Evolutionary conservation across 2,329 filamentous ascomycete genomes (phyloP), one percentile per base, ranked within the genome.

Genomic region (Aspergillus aculeatinus): DNA sequence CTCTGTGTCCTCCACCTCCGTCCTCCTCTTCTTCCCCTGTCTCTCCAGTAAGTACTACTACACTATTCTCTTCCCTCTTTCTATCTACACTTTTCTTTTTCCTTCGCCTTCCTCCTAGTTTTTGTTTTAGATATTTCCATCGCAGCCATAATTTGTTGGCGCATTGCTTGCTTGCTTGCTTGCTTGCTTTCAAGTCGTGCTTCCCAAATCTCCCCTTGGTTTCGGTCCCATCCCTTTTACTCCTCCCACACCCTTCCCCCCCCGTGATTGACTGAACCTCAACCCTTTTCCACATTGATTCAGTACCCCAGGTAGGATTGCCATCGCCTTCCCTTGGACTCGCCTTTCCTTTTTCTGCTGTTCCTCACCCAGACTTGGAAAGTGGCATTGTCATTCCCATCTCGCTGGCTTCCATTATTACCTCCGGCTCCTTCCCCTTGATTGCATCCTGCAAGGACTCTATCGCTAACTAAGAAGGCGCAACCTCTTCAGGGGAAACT

Each of bases 401-500:
- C 58, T 33, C 29, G 54, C 31, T 48, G 51, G 57, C 51, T 35
- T 19, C 33, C 42, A 48, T 47, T 55, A 52, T 59, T 59, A 44
- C 58, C 57, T 51, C 51, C 10, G 59, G 42, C 60, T 58, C 58
- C 54, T 44, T 62, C 58, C 60, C 51, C 55, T 49, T 60, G 55
- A 58, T 58, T 59, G 39, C 50, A 35, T 57, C 50, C 65, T 64
- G 62, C 61, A 64, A 65, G 60, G 61, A 61, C 49, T 54, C 56
- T 47, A 52, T 60, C 58, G 63, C 66, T 69, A 66, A 68, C 59
- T 61, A 61, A 68, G 61, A 57, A 65, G 57, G 59, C 65, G 47
- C 58, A 60, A 64, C 60, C 56, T 58, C 48, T 63, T 62, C 62
- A 73, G 71, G 71, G 71, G 68, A 69, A 44, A 69, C 60, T 67